Evolutionary conservation across 73 alveolate genomes (phyloP).

Genomic region (Tetrahymena elliotti): DNA sequence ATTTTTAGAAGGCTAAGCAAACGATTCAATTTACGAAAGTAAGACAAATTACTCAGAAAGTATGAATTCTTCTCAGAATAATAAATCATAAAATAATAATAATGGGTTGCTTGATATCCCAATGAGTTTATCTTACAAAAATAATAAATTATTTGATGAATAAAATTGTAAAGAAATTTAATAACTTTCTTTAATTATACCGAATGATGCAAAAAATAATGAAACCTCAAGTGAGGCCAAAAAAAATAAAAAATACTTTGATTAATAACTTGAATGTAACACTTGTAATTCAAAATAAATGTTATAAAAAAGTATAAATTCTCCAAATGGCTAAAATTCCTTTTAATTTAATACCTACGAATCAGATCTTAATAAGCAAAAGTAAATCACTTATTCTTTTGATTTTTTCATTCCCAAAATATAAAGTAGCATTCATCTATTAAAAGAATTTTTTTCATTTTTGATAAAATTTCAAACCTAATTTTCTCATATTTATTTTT

Average conservation of each 20-base stretch:
- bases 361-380: not conserved
- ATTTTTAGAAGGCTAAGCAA: not conserved
- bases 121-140: not conserved
- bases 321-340: not conserved
- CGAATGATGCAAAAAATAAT: not conserved
- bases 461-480: no score
- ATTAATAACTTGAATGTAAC: not conserved
- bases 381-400: not conserved
- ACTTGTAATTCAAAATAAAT: not conserved
- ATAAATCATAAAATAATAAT: not conserved
- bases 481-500: no score
- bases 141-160: not conserved
- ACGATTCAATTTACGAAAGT: not conserved
- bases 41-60: not conserved
- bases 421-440: no score
- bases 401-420: no score
- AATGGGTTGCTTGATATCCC: not conserved
- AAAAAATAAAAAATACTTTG: not conserved
- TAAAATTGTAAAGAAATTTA: no score
- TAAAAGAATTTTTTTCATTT: no score
- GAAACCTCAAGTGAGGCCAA: not conserved
- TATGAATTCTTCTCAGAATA: not conserved
- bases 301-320: no score
- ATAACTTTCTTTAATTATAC: not conserved
- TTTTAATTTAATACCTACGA: not conserved